Conservation (phyloP, 495 filamentous ascomycete species). For the Penicilliopsis zonata region DNA sequence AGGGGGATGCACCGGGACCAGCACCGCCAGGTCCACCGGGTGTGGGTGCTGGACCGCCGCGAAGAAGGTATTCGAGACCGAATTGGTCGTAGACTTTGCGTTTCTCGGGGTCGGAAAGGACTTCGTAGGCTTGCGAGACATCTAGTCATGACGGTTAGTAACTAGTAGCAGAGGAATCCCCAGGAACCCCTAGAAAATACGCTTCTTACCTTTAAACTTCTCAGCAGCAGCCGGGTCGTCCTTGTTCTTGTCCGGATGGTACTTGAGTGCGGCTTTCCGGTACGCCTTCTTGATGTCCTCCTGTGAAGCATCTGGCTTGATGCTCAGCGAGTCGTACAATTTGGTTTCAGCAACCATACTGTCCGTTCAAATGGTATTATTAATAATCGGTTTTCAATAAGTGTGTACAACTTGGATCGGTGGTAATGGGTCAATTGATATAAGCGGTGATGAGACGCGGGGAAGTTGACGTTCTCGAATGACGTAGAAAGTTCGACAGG, state of each 20-base stretch:
- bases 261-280: conserved; percentile 82
- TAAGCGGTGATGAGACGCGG: conserved; percentile 2
- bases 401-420: too few species aligned
- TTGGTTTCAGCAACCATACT: conserved; percentile 82
- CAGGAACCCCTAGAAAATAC: not conserved
- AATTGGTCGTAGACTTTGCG: conserved; percentile 92
- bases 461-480: conserved; percentile 24
- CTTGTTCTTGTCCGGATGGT: conserved; percentile 96
- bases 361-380: not conserved
- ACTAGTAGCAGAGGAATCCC: not conserved
- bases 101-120: conserved; percentile 94
- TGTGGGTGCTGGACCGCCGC: conserved; percentile 66
- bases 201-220: conserved; percentile 66
- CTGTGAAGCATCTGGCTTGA: conserved; percentile 68
- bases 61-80: conserved; percentile 84
- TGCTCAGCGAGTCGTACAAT: conserved; percentile 64
- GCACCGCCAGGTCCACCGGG: conserved; percentile 36
- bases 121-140: conserved; percentile 92
- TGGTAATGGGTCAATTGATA: too few species aligned
- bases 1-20: conserved; percentile 34
- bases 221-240: conserved; percentile 72
- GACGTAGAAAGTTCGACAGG: conserved; percentile 26
- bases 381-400: too few species aligned
- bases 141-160: conserved; percentile 31
- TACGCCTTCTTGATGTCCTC: conserved; percentile 99